Evolutionary conservation across 176 grass and related monocot genomes (phyloP).

Genomic region (Chloris gayana): DNA sequence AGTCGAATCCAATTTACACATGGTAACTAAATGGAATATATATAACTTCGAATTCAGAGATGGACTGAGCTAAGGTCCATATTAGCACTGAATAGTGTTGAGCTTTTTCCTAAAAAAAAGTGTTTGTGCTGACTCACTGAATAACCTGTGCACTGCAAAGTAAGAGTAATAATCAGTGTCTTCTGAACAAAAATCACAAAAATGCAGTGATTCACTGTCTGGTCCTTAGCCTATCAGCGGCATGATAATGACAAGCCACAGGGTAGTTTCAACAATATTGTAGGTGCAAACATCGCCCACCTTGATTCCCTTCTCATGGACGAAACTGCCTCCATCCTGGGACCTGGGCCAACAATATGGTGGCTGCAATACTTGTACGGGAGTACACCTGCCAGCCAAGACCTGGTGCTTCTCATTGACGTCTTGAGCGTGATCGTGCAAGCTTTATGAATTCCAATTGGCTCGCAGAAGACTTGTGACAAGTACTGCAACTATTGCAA

Average conservation of each 20-base stretch:
- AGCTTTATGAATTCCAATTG: not conserved
- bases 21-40: too few relatives aligned
- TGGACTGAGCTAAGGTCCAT: too few relatives aligned
- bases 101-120: too few relatives aligned
- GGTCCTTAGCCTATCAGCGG: too few relatives aligned
- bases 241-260: not conserved
- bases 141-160: too few relatives aligned
- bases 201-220: too few relatives aligned
- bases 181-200: too few relatives aligned
- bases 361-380: not conserved
- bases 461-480: not conserved
- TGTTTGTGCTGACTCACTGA: too few relatives aligned
- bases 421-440: conserved; percentile 4
- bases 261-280: not conserved
- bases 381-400: not conserved
- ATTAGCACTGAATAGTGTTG: too few relatives aligned
- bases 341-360: not conserved
- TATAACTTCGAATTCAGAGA: too few relatives aligned
- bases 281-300: conserved; percentile 4
- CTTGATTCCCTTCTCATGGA: not conserved
- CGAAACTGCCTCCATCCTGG: not conserved
- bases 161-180: too few relatives aligned
- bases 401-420: not conserved
- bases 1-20: too few relatives aligned
- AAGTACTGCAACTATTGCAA: not conserved